A percentile compares a stretch with the other conserved stretches of the same genome.
These are phyloP conservation scores for Solanum commersonii DNA, from an alignment of 257 asterid genomes.

Conservation along the genomic window DNA sequence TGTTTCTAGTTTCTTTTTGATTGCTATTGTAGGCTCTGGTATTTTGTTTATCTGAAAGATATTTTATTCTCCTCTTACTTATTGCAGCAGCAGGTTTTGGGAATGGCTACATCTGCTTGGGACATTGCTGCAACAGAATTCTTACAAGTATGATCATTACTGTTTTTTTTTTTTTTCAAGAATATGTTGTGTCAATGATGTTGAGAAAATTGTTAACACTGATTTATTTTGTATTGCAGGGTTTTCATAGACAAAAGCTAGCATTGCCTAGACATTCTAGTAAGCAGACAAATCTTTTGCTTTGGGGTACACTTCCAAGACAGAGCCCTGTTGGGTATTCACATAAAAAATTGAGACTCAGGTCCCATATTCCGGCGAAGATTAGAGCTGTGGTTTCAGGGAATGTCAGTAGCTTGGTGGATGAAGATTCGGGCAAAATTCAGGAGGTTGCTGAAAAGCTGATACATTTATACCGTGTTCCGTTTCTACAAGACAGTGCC, in stretches of 20 bases:
- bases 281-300: constrained; percentile 29
- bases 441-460: constrained; percentile 30
- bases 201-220: neutral
- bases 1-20: neutral
- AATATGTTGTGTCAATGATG: neutral
- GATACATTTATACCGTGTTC: constrained; percentile 62
- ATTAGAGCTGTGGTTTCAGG: constrained; percentile 42
- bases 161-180: neutral
- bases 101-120: constrained; percentile 51
- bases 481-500: constrained; percentile 54
- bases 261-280: constrained; percentile 30
- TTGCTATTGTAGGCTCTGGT: neutral
- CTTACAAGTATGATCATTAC: constrained; percentile 29
- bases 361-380: constrained; percentile 13
- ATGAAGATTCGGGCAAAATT: neutral
- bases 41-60: neutral
- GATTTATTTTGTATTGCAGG: constrained; percentile 18
- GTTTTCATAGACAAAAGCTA: constrained; percentile 40
- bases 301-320: constrained; percentile 40
- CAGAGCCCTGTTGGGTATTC: constrained; percentile 16
- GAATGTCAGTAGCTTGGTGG: constrained; percentile 22
- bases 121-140: constrained; percentile 55
- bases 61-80: neutral
- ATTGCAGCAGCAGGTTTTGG: neutral
- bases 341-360: constrained; percentile 3